These are phyloP conservation scores for Penicillium canescens DNA, from an alignment of 495 filamentous ascomycete species.

Conservation along the genomic window DNA sequence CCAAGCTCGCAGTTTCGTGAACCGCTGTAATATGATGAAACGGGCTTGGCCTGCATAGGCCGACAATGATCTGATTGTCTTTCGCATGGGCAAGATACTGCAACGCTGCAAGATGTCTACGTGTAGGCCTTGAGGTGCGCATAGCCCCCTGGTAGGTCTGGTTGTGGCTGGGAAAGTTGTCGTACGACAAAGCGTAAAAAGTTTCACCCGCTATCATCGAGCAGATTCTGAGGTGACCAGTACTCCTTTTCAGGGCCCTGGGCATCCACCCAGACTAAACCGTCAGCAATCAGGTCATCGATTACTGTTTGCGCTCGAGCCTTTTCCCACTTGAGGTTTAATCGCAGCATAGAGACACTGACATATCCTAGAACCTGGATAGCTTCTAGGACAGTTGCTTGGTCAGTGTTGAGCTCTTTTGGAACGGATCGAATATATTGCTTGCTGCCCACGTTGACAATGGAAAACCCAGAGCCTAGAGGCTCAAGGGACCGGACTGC, in stretches of 20 bases:
- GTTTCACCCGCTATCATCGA: constrained; percentile 42
- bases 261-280: constrained; percentile 90
- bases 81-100: too few species aligned
- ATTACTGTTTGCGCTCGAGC: constrained; percentile 85
- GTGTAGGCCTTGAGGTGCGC: too few species aligned
- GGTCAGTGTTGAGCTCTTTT: constrained; percentile 94
- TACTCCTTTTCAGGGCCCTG: constrained; percentile 90
- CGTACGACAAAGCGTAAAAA: not conserved
- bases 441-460: constrained; percentile 76
- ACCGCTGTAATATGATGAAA: too few species aligned
- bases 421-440: constrained; percentile 90
- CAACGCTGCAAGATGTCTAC: too few species aligned
- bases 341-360: constrained; percentile 84
- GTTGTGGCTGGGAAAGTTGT: too few species aligned
- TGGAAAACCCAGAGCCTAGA: constrained; percentile 82
- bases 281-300: constrained; percentile 87
- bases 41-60: too few species aligned
- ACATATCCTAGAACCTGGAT: constrained; percentile 86
- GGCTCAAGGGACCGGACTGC: constrained; percentile 87
- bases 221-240: constrained; percentile 73
- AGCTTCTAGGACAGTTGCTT: constrained; percentile 86
- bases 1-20: too few species aligned
- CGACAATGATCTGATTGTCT: too few species aligned
- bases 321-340: constrained; percentile 85
- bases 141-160: too few species aligned